phyloP scores from a whole-genome alignment of 1,284 basidiomycete genomes.

The Boletus sp. region DNA sequence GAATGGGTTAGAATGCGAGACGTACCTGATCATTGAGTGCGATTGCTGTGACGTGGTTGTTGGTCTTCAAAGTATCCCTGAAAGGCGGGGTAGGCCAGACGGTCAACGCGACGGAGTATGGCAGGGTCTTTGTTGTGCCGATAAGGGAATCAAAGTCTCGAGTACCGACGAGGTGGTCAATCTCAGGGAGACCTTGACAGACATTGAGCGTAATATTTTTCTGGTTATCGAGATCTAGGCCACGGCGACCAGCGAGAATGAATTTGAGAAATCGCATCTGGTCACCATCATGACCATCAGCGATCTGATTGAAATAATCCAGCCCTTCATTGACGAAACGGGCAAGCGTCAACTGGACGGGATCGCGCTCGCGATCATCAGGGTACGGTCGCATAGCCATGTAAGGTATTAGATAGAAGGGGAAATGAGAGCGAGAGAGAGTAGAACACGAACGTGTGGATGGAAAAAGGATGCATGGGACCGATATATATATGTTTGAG shows the following conservation, averaged over 20 bases:
- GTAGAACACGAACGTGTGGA: too few relatives aligned
- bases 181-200: background rate
- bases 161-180: background rate
- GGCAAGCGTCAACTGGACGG: background rate
- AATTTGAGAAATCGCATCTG: conserved; percentile 17
- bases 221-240: background rate
- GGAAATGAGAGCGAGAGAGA: too few relatives aligned
- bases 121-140: conserved; percentile 5
- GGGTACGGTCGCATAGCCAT: background rate
- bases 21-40: background rate
- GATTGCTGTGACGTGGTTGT: conserved; percentile 9
- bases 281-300: background rate
- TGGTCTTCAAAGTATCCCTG: background rate
- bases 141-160: conserved; percentile 19
- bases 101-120: conserved; percentile 3
- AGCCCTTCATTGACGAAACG: background rate
- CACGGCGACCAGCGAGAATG: conserved; percentile 3
- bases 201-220: conserved; percentile 8
- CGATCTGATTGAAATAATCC: background rate
- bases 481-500: too few relatives aligned
- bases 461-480: too few relatives aligned
- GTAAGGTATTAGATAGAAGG: too few relatives aligned
- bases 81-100: conserved; percentile 20
- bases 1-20: background rate
- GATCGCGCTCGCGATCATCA: background rate